Percentiles rank a stretch among this genome's conserved stretches.
Evolutionary conservation across 192 early-diverging fungal genomes (phyloP).

Genomic region (Backusella circina): DNA sequence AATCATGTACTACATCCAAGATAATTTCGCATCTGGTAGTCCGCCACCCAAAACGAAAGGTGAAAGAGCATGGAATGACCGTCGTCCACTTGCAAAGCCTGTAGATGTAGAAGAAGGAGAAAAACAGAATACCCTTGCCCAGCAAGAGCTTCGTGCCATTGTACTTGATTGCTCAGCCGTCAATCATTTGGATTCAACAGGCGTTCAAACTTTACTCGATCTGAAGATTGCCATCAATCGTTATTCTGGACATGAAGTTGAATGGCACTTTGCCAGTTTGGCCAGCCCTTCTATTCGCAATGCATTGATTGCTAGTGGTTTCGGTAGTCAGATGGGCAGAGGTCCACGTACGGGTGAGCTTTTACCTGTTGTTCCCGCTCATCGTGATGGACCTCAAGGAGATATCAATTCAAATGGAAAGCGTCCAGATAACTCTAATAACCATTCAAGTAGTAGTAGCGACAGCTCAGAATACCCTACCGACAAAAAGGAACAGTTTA

Average conservation of each 20-base stretch:
- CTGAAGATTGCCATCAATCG: not conserved
- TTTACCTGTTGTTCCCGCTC: constrained; percentile 16
- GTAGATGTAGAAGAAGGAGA: not conserved
- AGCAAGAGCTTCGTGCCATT: constrained; percentile 7
- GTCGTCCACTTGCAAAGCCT: not conserved
- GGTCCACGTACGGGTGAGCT: constrained; percentile 17
- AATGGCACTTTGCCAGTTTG: constrained; percentile 27
- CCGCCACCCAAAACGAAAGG: constrained; percentile 11
- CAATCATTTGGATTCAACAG: constrained; percentile 19
- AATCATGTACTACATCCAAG: constrained; percentile 23
- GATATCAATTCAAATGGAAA: not conserved
- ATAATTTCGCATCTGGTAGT: constrained; percentile 6
- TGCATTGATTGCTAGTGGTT: constrained; percentile 15
- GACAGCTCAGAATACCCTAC: not conserved
- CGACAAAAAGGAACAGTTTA: not conserved
- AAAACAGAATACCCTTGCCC: not conserved
- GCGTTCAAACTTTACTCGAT: constrained; percentile 13
- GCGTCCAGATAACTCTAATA: not conserved
- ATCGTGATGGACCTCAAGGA: constrained; percentile 12
- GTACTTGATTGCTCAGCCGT: constrained; percentile 25
- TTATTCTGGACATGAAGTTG: constrained; percentile 15
- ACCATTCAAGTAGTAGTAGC: not conserved
- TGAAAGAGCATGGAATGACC: constrained; percentile 27
- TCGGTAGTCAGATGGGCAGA: constrained; percentile 14
- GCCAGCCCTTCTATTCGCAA: not conserved